Evolutionary conservation across 2,329 filamentous ascomycete species (phyloP), one percentile per base, ranked within the genome.

Genomic region (Sporothrix mexicana): DNA sequence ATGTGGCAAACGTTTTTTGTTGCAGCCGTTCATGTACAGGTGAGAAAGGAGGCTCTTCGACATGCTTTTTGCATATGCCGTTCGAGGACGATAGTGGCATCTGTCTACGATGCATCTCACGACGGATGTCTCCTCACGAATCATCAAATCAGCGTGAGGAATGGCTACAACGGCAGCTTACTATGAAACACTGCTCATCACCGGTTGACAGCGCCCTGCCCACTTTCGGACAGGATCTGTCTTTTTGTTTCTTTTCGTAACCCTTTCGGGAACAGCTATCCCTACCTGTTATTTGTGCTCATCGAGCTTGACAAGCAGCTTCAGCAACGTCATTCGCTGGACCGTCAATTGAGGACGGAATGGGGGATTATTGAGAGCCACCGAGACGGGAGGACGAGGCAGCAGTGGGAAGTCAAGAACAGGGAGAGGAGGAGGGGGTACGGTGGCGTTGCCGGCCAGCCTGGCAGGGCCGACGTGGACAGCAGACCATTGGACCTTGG

Each of bases 161-260:
- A 49, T 17, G 20, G n/a, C 20, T 17, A 30, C 41, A 51, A 59
- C 7, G 51, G 66, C 23, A 45, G 41, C 36, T 6, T 61, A 45
- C 55, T 45, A 53, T 64, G 66, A 73, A 73, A 73, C 71, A 64
- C 43, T 69, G 71, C 66, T 53, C 23, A 68, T 68, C 47, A 53
- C 47, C 30, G 25, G 17, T 7, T 41, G 64, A 51, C 64, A 67
- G 64, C 41, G 8, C 43, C 43, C 13, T 20, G 43, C 62, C 43
- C 13, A 36, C 25, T 41, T 61, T 61, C 23, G 20, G 20, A 25
- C 20, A 25, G 20, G 20, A 12, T 10, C 17, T 41, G 57, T 8
- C 57, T 23, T 23, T 61, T 17, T 61, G 30, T 36, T 23, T 59
- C 55, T 23, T 23, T 55, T 23, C 30, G 30, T 36, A 36, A 36